A percentile compares a stretch with the other conserved stretches of the same genome.
Conservation (phyloP, 176 grass and related monocot species). For the Hordeum marinum region DNA sequence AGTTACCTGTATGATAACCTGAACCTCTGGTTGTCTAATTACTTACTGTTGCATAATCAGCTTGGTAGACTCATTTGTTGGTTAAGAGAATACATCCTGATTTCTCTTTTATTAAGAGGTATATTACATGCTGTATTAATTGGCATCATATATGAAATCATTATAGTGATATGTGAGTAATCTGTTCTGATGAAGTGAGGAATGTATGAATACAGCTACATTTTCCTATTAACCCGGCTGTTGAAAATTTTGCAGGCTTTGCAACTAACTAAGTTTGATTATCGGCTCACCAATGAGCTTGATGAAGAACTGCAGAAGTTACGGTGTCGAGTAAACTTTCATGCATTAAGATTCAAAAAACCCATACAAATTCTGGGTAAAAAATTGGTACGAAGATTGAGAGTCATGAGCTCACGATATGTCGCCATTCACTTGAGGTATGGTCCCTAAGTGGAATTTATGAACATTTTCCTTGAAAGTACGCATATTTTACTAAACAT, state of each 20-base stretch:
- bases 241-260: slow-evolving; percentile 57
- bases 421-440: slow-evolving; percentile 93
- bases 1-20: not conserved
- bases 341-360: slow-evolving; percentile 79
- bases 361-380: slow-evolving; percentile 63
- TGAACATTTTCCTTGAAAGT: not conserved
- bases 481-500: not conserved
- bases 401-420: slow-evolving; percentile 58
- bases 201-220: not conserved
- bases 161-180: not conserved
- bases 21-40: not conserved
- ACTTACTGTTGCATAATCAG: slow-evolving; percentile 1
- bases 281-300: slow-evolving; percentile 74
- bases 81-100: not conserved
- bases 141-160: not conserved
- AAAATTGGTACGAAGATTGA: slow-evolving; percentile 66
- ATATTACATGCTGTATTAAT: not conserved
- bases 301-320: slow-evolving; percentile 85
- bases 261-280: slow-evolving; percentile 98
- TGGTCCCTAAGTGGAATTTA: not conserved
- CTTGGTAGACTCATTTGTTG: not conserved
- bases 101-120: not conserved
- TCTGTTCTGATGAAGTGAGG: not conserved
- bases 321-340: slow-evolving; percentile 84
- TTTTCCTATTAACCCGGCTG: not conserved